phyloP scores from a whole-genome alignment of 345 rosid genomes.

The Rhizophora apiculata region DNA sequence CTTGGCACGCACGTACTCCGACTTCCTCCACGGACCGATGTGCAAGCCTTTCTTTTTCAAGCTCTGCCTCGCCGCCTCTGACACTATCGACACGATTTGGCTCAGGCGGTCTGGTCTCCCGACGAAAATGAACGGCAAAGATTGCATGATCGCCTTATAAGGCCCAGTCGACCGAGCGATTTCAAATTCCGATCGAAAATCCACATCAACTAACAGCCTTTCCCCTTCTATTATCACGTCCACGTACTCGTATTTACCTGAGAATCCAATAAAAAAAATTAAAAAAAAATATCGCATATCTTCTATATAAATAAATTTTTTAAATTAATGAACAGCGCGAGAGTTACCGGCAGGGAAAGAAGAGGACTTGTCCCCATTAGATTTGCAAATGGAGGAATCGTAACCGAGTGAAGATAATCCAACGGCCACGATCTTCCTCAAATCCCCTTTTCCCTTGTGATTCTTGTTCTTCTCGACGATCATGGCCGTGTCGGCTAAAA shows the following conservation, averaged over 20 bases:
- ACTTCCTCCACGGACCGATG: conserved; percentile 86
- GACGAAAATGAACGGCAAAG: conserved; percentile 66
- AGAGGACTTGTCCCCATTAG: conserved; percentile 81
- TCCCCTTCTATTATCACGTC: conserved; percentile 62
- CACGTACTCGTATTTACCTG: conserved; percentile 79
- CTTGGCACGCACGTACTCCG: conserved; percentile 74
- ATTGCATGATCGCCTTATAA: conserved; percentile 62
- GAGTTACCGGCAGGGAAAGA: conserved; percentile 69
- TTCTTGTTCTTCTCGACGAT: conserved; percentile 77
- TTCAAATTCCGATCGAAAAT: conserved; percentile 82
- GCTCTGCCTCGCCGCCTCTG: conserved; percentile 75
- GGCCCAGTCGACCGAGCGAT: conserved; percentile 78
- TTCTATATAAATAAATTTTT: background rate
- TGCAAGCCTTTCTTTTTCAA: conserved; percentile 90
- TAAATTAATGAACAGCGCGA: too few relatives aligned
- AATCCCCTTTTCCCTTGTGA: conserved; percentile 62
- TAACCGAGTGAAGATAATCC: conserved; percentile 60
- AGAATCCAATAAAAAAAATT: background rate
- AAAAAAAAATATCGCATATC: background rate
- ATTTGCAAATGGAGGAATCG: conserved; percentile 79
- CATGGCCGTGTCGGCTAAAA: conserved; percentile 73
- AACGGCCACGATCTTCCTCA: conserved; percentile 60
- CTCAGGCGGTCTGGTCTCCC: conserved; percentile 73
- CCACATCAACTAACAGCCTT: conserved; percentile 68
- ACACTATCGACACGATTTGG: conserved; percentile 53